phyloP scores from a whole-genome alignment of 2,329 filamentous ascomycete species.

The Trichoderma aggressivum region DNA sequence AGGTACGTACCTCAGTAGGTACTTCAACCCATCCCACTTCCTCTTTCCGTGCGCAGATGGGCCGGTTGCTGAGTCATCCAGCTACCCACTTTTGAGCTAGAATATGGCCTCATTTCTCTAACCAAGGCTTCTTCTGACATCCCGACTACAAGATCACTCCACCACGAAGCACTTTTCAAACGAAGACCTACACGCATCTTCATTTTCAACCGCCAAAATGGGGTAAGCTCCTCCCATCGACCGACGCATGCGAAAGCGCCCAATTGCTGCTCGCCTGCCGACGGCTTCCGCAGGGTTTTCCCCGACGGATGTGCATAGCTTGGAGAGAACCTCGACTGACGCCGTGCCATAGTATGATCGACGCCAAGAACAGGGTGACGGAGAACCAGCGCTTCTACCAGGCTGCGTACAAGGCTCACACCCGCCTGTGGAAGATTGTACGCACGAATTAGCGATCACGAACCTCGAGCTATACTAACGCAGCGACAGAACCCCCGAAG shows the following conservation, averaged over 20 bases:
- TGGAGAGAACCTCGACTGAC: conserved; percentile 7
- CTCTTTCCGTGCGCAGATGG: neutral
- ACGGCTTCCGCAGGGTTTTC: neutral
- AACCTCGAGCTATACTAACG: conserved; percentile 14
- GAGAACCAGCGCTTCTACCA: conserved; percentile 73
- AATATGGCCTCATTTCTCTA: conserved; percentile 41
- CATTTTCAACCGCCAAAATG: conserved; percentile 37
- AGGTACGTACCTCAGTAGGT: neutral
- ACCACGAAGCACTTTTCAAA: conserved; percentile 25
- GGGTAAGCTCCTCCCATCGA: conserved; percentile 32
- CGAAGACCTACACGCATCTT: conserved; percentile 25
- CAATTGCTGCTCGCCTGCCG: conserved; percentile 8
- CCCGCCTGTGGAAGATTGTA: conserved; percentile 77
- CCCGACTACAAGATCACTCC: conserved; percentile 23
- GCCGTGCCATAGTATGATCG: conserved; percentile 48
- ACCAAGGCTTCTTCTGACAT: conserved; percentile 20
- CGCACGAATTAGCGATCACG: conserved; percentile 32
- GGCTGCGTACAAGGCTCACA: conserved; percentile 63
- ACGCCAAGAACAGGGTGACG: conserved; percentile 74
- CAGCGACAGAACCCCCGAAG: conserved; percentile 58
- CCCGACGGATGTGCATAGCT: neutral
- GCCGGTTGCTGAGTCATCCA: conserved; percentile 36
- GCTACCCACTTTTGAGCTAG: conserved; percentile 27
- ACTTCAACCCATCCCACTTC: neutral
- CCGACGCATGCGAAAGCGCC: neutral